Percentiles rank a stretch among this genome's conserved stretches.
These are phyloP conservation scores for barrel medic (Medicago truncatula) DNA, from an alignment of 306 rosid species.

Conservation along the genomic window DNA sequence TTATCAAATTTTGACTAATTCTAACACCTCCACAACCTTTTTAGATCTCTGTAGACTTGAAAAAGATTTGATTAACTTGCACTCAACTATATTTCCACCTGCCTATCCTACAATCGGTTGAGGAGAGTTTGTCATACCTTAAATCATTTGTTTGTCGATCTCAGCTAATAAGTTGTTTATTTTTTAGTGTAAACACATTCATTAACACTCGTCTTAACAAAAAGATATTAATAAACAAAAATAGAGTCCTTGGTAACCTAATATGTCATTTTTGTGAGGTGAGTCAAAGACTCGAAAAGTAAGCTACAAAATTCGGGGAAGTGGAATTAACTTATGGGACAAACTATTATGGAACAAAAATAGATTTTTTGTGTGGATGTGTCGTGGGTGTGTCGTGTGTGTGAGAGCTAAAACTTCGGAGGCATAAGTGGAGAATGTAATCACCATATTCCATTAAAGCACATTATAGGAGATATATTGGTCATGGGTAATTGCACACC, in stretches of 20 bases:
- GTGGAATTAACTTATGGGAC: conserved; percentile 37
- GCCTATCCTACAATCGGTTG: no score
- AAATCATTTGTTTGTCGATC: no score
- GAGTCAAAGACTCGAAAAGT: conserved; percentile 16
- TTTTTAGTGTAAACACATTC: no score
- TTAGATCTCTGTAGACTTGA: no score
- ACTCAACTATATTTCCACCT: no score
- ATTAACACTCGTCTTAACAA: neutral
- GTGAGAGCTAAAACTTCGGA: neutral
- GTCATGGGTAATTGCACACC: neutral
- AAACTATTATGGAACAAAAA: neutral
- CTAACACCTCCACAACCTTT: no score
- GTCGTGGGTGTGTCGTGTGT: neutral
- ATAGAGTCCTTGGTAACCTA: neutral
- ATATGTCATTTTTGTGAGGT: conserved; percentile 18
- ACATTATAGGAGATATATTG: conserved; percentile 35
- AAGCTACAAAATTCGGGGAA: conserved; percentile 18
- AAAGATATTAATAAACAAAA: neutral
- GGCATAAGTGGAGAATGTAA: conserved; percentile 30
- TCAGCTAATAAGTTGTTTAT: no score
- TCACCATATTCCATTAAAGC: conserved; percentile 36
- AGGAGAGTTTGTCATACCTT: no score
- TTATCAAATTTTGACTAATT: no score
- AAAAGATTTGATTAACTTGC: no score
- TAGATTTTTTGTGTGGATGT: neutral